Conservation (phyloP, 2,329 filamentous ascomycete species). For the Drechslerella stenobrocha region DNA sequence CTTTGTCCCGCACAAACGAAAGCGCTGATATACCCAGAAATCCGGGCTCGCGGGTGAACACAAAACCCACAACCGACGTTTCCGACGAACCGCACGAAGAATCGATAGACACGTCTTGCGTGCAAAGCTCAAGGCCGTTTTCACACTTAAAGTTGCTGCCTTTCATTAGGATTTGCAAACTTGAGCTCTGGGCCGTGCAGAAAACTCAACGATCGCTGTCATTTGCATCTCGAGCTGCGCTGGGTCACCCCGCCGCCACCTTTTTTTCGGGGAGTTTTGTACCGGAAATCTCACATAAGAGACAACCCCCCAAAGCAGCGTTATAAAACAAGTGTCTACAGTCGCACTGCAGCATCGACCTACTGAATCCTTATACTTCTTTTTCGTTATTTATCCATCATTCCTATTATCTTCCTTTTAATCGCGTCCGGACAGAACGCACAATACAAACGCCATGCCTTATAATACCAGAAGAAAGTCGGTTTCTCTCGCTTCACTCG, state of each 20-base stretch:
- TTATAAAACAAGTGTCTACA: neutral
- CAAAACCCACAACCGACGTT: conserved; percentile 39
- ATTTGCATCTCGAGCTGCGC: neutral
- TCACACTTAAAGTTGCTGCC: conserved; percentile 32
- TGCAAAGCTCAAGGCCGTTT: conserved; percentile 40
- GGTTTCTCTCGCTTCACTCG: conserved; percentile 85
- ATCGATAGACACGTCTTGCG: conserved; percentile 25
- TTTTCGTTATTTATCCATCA: conserved; percentile 47
- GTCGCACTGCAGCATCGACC: neutral
- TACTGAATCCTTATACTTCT: neutral
- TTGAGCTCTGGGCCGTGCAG: conserved; percentile 34
- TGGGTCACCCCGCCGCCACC: conserved; percentile 25
- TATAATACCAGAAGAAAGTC: conserved; percentile 98
- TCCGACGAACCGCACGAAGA: conserved; percentile 20
- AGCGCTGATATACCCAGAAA: conserved; percentile 38
- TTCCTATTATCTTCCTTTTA: conserved; percentile 11
- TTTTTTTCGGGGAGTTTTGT: conserved; percentile 31
- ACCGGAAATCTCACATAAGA: conserved; percentile 18
- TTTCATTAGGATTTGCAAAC: conserved; percentile 34
- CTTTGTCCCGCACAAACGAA: conserved; percentile 29
- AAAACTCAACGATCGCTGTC: conserved; percentile 23
- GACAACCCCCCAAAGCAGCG: neutral
- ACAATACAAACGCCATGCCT: conserved; percentile 68
- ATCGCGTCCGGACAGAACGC: neutral
- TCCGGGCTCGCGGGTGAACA: conserved; percentile 43